A percentile compares a stretch with the other conserved stretches of the same genome.
Evolutionary conservation across 352 stramenopile species (phyloP).

Genomic region (Pythium phragmiticola): DNA sequence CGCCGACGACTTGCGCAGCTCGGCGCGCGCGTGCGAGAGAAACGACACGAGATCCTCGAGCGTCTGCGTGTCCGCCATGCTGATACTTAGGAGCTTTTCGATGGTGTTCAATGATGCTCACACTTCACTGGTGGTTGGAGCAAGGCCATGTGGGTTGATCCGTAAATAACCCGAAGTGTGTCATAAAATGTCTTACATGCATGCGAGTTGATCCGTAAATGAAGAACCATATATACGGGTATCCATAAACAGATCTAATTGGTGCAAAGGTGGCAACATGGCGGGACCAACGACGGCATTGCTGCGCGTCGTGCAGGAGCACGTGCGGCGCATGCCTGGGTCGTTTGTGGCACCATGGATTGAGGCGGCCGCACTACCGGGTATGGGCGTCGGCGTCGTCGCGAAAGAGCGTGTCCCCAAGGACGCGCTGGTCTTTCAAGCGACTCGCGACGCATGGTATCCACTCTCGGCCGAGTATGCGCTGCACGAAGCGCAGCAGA

Average conservation of each 20-base stretch:
- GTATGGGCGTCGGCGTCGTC: conserved; percentile 70
- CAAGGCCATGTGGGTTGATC: conserved; percentile 17
- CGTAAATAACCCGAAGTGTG: conserved; percentile 13
- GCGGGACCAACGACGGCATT: conserved; percentile 11
- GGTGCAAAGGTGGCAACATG: not conserved
- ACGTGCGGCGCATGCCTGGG: conserved; percentile 48
- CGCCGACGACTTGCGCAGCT: conserved; percentile 83
- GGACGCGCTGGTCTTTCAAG: conserved; percentile 64
- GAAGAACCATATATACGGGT: too few species aligned
- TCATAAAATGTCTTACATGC: too few species aligned
- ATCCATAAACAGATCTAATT: not conserved
- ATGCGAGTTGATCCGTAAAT: too few species aligned
- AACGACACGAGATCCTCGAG: conserved; percentile 84
- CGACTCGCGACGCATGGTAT: conserved; percentile 54
- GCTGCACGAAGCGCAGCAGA: conserved; percentile 51
- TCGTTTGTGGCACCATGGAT: conserved; percentile 55
- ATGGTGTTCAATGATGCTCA: not conserved
- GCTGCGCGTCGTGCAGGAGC: conserved; percentile 51
- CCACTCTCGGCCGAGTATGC: conserved; percentile 76
- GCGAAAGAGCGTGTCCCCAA: conserved; percentile 52
- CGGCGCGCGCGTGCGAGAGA: conserved; percentile 74
- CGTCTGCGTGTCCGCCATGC: conserved; percentile 58
- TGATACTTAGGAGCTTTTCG: not conserved
- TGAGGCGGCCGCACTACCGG: conserved; percentile 41
- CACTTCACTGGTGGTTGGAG: conserved; percentile 15